Evolutionary conservation across 805 yeast species (phyloP).

Genomic region (Jamesozyma lodderae): DNA sequence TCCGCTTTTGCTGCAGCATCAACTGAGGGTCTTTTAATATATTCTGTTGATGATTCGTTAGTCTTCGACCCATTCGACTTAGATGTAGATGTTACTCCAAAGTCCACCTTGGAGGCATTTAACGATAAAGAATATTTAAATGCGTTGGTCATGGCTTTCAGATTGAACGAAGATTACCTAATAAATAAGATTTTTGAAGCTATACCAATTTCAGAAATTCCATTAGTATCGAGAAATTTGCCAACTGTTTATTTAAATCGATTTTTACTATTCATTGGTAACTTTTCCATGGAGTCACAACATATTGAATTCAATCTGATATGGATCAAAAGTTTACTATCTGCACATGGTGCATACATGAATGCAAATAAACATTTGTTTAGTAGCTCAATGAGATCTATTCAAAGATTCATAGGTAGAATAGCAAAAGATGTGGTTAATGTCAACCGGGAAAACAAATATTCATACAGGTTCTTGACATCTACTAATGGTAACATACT

Average conservation of each 20-base stretch:
- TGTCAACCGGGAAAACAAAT: slow-evolving; percentile 45
- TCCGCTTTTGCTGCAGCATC: slow-evolving; percentile 89
- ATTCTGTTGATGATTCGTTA: slow-evolving; percentile 63
- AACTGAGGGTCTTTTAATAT: slow-evolving; percentile 84
- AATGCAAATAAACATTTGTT: slow-evolving; percentile 52
- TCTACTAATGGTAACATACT: slow-evolving; percentile 23
- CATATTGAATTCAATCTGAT: slow-evolving; percentile 77
- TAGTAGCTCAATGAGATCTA: slow-evolving; percentile 52
- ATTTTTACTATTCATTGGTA: slow-evolving; percentile 60
- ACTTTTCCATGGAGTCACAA: slow-evolving; percentile 55
- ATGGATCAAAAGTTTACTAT: slow-evolving; percentile 67
- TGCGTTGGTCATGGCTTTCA: slow-evolving; percentile 86
- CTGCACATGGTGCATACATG: slow-evolving; percentile 71
- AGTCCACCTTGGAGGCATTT: slow-evolving; percentile 53
- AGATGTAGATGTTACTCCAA: slow-evolving; percentile 87
- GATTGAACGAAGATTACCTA: slow-evolving; percentile 74
- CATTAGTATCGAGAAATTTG: slow-evolving; percentile 53
- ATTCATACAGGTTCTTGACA: slow-evolving; percentile 44
- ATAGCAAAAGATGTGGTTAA: slow-evolving; percentile 64
- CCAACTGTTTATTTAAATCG: slow-evolving; percentile 72
- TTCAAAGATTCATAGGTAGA: slow-evolving; percentile 68
- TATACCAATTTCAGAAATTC: slow-evolving; percentile 62
- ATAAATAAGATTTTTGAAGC: slow-evolving; percentile 66
- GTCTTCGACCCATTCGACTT: slow-evolving; percentile 91
- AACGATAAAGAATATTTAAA: slow-evolving; percentile 50